A percentile compares a stretch with the other conserved stretches of the same genome.
These are phyloP conservation scores for Dothideomycetes sp. DNA, from an alignment of 2,329 filamentous ascomycete genomes.

Conservation along the genomic window DNA sequence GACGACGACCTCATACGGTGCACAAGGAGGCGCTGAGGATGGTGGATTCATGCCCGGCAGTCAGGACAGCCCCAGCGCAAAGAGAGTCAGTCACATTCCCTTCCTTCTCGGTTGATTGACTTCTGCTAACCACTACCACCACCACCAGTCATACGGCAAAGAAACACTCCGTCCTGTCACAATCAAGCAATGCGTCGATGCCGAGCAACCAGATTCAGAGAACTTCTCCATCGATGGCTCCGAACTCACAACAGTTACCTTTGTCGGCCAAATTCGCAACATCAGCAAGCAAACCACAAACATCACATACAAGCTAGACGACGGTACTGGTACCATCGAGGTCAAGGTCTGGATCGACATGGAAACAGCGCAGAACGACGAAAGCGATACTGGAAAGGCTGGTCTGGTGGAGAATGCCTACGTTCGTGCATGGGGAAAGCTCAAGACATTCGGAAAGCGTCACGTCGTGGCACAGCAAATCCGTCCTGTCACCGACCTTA, in stretches of 20 bases:
- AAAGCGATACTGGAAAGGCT: slow-evolving; percentile 32
- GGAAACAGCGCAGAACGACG: slow-evolving; percentile 42
- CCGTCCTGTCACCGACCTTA: slow-evolving; percentile 70
- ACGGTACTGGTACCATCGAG: slow-evolving; percentile 87
- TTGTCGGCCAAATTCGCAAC: slow-evolving; percentile 84
- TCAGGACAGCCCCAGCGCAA: slow-evolving; percentile 33
- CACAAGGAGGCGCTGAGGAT: slow-evolving; percentile 44
- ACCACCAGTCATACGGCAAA: slow-evolving; percentile 53
- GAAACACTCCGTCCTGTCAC: slow-evolving; percentile 89
- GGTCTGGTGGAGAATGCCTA: slow-evolving; percentile 65
- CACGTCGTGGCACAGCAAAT: slow-evolving; percentile 75
- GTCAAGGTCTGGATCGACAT: slow-evolving; percentile 78
- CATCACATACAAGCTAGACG: slow-evolving; percentile 85
- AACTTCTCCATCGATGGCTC: slow-evolving; percentile 70
- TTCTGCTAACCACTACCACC: too few species aligned
- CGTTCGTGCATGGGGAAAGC: slow-evolving; percentile 74
- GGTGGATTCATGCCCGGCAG: slow-evolving; percentile 50
- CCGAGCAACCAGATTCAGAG: slow-evolving; percentile 63
- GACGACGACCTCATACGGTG: slow-evolving; percentile 48
- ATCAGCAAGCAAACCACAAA: slow-evolving; percentile 83
- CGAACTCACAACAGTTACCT: slow-evolving; percentile 65
- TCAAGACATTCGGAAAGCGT: slow-evolving; percentile 77
- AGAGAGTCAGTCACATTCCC: slow-evolving; percentile 19
- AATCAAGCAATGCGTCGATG: slow-evolving; percentile 86
- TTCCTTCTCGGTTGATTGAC: not conserved